phyloP scores from a whole-genome alignment of 2,329 filamentous ascomycete genomes.

The Penicillium freii region DNA sequence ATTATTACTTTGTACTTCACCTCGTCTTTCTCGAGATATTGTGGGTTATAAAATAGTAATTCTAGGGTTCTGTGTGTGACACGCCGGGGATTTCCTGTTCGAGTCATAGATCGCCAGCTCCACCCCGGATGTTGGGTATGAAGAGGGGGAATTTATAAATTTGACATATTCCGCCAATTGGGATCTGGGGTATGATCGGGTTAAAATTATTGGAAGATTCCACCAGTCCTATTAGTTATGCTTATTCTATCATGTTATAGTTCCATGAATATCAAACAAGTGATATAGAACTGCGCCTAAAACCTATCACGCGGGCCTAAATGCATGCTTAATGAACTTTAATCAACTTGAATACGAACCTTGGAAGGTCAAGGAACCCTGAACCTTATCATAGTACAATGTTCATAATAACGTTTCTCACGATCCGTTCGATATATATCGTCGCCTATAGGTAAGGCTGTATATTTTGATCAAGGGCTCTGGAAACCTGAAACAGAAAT shows the following conservation, averaged over 20 bases:
- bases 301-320: neutral
- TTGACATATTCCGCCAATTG: neutral
- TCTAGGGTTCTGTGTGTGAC: neutral
- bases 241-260: neutral
- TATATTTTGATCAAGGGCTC: neutral
- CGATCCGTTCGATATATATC: neutral
- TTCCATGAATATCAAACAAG: neutral
- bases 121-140: neutral
- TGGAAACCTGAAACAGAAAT: neutral
- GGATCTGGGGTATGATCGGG: neutral
- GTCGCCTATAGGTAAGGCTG: neutral
- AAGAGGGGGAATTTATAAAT: neutral
- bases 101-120: conserved; percentile 1
- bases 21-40: neutral
- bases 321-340: neutral
- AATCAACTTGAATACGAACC: neutral
- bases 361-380: neutral
- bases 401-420: neutral
- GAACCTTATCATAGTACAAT: neutral
- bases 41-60: neutral
- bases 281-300: neutral
- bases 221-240: neutral
- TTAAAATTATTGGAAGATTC: neutral
- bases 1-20: neutral
- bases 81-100: neutral